phyloP scores from a whole-genome alignment of 371 early-diverging fungal genomes.

The Apophysomyces variabilis region DNA sequence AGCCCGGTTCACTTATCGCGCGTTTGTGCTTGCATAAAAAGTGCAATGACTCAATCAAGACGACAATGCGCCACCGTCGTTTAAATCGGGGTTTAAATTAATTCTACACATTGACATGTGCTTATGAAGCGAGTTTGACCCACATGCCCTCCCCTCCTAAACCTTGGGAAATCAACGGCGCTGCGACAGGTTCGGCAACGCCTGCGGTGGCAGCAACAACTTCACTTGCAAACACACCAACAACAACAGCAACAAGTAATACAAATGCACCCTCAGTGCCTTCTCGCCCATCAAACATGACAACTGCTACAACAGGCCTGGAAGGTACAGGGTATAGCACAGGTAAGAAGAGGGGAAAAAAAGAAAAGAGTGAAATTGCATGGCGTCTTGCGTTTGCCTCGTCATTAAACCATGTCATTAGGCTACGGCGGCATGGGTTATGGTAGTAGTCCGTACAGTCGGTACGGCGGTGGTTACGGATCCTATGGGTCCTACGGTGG shows the following conservation, averaged over 20 bases:
- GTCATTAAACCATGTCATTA: background rate
- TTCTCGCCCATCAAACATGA: constrained; percentile 30
- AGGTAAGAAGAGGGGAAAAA: background rate
- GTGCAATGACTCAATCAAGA: no score
- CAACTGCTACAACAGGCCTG: constrained; percentile 13
- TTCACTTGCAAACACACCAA: constrained; percentile 21
- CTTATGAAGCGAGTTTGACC: background rate
- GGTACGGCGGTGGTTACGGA: constrained; percentile 45
- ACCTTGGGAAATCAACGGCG: constrained; percentile 24
- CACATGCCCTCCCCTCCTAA: constrained; percentile 25
- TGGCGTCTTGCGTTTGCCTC: background rate
- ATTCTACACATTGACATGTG: no score
- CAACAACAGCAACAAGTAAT: constrained; percentile 14
- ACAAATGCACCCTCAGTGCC: constrained; percentile 37
- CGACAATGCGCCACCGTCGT: no score
- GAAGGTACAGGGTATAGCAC: constrained; percentile 32
- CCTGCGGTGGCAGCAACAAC: constrained; percentile 35
- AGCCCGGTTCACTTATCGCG: no score
- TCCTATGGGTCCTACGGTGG: constrained; percentile 33
- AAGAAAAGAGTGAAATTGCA: no score
- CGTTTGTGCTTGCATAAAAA: no score
- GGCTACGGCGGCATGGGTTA: constrained; percentile 29
- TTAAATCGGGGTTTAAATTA: no score
- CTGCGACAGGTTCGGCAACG: constrained; percentile 25
- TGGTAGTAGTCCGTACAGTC: constrained; percentile 37